These are phyloP conservation scores for Macrophomina tecta DNA, from an alignment of 2,329 filamentous ascomycete species.

Conservation along the genomic window DNA sequence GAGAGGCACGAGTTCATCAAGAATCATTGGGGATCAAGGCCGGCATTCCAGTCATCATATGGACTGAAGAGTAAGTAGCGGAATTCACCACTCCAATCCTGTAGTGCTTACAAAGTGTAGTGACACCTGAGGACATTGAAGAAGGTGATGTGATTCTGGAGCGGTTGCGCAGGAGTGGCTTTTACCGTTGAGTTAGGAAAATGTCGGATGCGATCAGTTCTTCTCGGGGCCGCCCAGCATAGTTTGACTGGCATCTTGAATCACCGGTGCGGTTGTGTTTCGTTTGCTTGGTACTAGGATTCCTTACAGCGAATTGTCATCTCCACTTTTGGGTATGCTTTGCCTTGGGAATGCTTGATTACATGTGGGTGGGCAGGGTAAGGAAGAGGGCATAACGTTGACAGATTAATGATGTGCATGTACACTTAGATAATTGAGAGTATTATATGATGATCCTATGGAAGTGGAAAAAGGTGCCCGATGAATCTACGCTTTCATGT, in stretches of 20 bases:
- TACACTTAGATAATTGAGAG: slow-evolving; percentile 11
- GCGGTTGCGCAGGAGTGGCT: slow-evolving; percentile 1
- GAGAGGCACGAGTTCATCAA: slow-evolving; percentile 16
- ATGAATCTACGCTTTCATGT: no score
- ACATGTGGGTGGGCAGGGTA: background rate
- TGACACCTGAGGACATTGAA: slow-evolving; percentile 16
- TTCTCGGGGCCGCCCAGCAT: background rate
- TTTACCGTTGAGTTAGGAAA: background rate
- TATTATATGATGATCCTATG: background rate
- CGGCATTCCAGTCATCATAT: slow-evolving; percentile 14
- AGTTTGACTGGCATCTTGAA: background rate
- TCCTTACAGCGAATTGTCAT: background rate
- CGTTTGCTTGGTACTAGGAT: background rate
- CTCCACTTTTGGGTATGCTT: background rate
- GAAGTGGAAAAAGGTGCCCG: background rate
- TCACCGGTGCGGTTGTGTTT: background rate
- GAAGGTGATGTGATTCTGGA: slow-evolving; percentile 17
- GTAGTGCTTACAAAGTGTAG: background rate
- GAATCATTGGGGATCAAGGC: slow-evolving; percentile 11
- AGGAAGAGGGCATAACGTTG: background rate
- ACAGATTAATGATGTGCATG: slow-evolving; percentile 12
- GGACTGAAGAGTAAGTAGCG: slow-evolving; percentile 16
- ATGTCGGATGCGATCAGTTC: background rate
- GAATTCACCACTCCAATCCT: background rate
- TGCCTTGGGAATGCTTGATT: background rate